Evolutionary conservation across 305 asterid species (phyloP).

Genomic region (Fraxinus greggii): DNA sequence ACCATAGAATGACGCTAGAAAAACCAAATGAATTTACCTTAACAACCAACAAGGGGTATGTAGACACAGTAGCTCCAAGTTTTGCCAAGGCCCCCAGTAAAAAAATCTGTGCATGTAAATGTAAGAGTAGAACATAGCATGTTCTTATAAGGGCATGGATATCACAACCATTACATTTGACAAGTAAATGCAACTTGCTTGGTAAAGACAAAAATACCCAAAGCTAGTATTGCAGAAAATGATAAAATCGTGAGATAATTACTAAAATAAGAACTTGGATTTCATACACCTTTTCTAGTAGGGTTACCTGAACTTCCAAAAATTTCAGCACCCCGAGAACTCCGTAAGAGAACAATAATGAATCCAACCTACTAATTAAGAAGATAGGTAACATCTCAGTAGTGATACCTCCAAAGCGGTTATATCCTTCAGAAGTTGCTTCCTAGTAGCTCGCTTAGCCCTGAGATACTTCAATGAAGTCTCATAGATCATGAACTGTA

Average conservation of each 20-base stretch:
- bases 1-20: not conserved
- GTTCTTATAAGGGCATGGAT: slow-evolving; percentile 13
- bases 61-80: slow-evolving; percentile 87
- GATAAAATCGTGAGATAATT: slow-evolving; percentile 5
- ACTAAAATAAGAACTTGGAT: slow-evolving; percentile 8
- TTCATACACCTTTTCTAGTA: slow-evolving; percentile 15
- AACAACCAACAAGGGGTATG: slow-evolving; percentile 90
- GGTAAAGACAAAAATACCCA: slow-evolving; percentile 4
- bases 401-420: slow-evolving; percentile 70
- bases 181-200: slow-evolving; percentile 10
- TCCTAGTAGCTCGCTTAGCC: slow-evolving; percentile 54
- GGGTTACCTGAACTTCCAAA: not conserved
- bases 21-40: slow-evolving; percentile 47
- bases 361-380: slow-evolving; percentile 6
- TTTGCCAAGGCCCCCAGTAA: slow-evolving; percentile 83
- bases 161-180: not conserved
- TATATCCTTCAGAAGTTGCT: slow-evolving; percentile 39
- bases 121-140: slow-evolving; percentile 2
- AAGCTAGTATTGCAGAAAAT: slow-evolving; percentile 15
- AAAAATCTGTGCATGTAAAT: slow-evolving; percentile 49
- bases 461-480: slow-evolving; percentile 67
- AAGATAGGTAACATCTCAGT: slow-evolving; percentile 5
- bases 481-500: slow-evolving; percentile 95
- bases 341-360: slow-evolving; percentile 5
- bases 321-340: not conserved